Base-by-base conservation (phyloP, 2,329 filamentous ascomycete species). In the Lachnellula subtilissima region DNA sequence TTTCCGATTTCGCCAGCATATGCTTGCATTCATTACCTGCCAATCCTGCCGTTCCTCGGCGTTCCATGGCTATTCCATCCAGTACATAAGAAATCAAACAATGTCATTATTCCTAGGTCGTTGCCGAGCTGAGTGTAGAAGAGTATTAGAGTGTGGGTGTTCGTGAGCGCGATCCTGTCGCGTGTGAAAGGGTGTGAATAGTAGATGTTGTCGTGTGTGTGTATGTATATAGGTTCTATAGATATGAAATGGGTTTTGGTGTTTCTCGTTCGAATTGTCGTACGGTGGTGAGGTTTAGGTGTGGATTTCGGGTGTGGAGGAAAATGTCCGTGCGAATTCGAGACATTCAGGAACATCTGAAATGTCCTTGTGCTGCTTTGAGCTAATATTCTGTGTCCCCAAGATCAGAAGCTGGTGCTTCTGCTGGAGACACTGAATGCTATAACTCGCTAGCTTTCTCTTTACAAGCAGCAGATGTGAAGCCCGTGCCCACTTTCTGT, bases 401-500 rank as follows among this genome's bases (percentile, higher is more conserved):
- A 63, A 62, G 65, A 64, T 67, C 67, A 69, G 67, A 69, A 66
- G 67, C 61, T 53, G 58, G 59, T 54, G 62, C 65, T 64, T 67
- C 68, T 68, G 64, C 64, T 66, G 67, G 67, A 68, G 67, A 69
- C 67, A 56, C 58, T 67, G 60, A 67, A 64, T 69, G 67, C 64
- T 69, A 70, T 70, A 71, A 69, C 52, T 70, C 68, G 54, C 61
- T 60, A 46, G 68, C 68, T 57, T 71, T 71, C 47, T 96, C 91
- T 71, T 88, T 87, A 74, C 92, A 97, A 46, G 91, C 90, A 37
- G 85, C 83, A 42, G 92, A 89, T 39, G 91, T 94, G 70, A 96
- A 95, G 48, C 92, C 91, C 50, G 86, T 89, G 59, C 92, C 92
- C 66, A 97, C 88, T 74, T 96, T 96, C 68, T 89, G 88, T 57